These are phyloP conservation scores for Ogataea wickerhamii DNA, from an alignment of 805 yeast species.

Conservation along the genomic window DNA sequence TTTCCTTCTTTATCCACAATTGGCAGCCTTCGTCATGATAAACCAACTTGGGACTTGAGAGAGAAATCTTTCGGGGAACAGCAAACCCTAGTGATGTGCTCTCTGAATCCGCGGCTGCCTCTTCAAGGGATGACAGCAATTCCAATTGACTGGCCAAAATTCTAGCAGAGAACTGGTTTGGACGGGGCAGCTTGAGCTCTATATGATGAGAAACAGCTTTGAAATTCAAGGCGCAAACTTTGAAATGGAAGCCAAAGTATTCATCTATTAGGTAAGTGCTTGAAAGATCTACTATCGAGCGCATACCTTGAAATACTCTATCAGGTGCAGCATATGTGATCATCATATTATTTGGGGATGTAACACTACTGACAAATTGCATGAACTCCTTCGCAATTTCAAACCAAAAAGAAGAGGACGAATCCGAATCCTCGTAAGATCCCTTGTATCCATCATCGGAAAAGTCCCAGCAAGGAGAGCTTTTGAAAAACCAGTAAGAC, in stretches of 20 bases:
- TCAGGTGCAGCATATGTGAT: constrained; percentile 34
- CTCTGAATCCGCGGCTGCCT: constrained; percentile 26
- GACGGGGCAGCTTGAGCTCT: constrained; percentile 23
- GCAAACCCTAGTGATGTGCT: constrained; percentile 32
- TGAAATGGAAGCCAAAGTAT: constrained; percentile 44
- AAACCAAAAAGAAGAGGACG: constrained; percentile 42
- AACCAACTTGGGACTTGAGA: constrained; percentile 36
- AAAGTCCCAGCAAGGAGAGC: constrained; percentile 33
- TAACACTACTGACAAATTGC: constrained; percentile 28
- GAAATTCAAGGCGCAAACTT: constrained; percentile 6
- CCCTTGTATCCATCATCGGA: constrained; percentile 21
- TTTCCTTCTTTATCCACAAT: constrained; percentile 49
- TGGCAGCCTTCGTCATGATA: constrained; percentile 37
- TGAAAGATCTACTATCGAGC: neutral
- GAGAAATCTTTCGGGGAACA: constrained; percentile 27
- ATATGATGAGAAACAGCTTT: constrained; percentile 1
- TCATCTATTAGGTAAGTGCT: constrained; percentile 30
- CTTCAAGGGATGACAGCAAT: constrained; percentile 24
- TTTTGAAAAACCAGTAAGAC: constrained; percentile 42
- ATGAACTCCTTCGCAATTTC: constrained; percentile 36
- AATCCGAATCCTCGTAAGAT: constrained; percentile 30
- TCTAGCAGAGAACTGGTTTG: constrained; percentile 37
- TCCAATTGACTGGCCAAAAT: constrained; percentile 28
- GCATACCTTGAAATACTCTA: constrained; percentile 3
- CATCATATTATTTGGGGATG: constrained; percentile 32